Evolutionary conservation across 306 rosid species (phyloP), one percentile per base, ranked within the genome.

Genomic region (Pterocarpus santalinus): DNA sequence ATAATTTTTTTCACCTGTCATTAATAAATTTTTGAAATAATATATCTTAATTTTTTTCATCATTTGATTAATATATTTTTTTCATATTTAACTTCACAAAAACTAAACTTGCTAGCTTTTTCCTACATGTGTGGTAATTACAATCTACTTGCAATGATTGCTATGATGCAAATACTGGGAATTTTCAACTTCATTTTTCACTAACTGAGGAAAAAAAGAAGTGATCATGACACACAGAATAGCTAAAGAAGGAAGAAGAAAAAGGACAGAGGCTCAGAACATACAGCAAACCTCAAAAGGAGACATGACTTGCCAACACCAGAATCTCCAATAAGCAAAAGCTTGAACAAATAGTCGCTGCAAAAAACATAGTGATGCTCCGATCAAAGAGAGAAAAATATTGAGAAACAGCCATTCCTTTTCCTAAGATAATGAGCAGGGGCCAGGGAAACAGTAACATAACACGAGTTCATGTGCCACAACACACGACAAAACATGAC

Each of bases 241-340:
- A 14, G 41, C 36, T n/a, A 28, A 41, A 72, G 69, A 53, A 84
- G 17, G 62, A 43, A 47, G 17, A 57, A 61, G 33, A 57, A 16
- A 22, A 58, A 70, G 4, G 41, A 65, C 60, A 57, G 38, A 36
- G 39, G 33, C 65, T 72, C 10, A 32, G 63, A 80, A 89, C 99
- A 91, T 95, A 95, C 99, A 84, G 99, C 99, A 82, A 95, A 95
- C 95, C 99, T 91, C 89, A 95, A 88, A 86, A 95, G 99, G 66
- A 95, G 88, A 84, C 99, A 95, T n/a, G 99, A 95, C 88, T 95
- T 95, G 65, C 99, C 99, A 32, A 95, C 99, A 79, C 99, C 99
- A 49, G 99, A 95, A 85, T 95, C 99, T 80, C 99, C 99, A 62
- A 95, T 95, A 68, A 95, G 90, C 87, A 95, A 84, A 81, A 95